Base-by-base conservation (phyloP, 148 eudicot genomes). In the Hydrangea macrophylla region DNA sequence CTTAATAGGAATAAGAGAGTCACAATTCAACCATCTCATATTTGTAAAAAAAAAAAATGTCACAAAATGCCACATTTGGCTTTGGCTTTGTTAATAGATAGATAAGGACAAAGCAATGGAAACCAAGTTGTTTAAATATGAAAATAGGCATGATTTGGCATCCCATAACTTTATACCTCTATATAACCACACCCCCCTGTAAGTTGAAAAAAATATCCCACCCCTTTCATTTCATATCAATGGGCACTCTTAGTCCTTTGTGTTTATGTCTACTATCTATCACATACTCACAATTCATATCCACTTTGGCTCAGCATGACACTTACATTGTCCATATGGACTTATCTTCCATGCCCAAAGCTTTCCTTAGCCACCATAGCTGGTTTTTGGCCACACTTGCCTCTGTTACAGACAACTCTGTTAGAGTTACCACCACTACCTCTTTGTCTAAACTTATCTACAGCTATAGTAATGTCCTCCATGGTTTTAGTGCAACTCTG, bases 241-340 rank as follows among this genome's bases (percentile, higher is more conserved):
- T 71, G 75, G 62, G 39, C 22, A 33, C 26, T 77, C 72, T 12
- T 10, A 39, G 17, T 11, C 28, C 37, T 20, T 40, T 50, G 24
- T 68, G 32, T 50, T 18, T 58, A n/a, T 72, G 59, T 17, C 13
- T 77, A 24, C 30, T 77, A 35, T 61, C 58, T 27, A 40, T 72
- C 17, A 39, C 28, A 54, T 28, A 50, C 56, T 51, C 70, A 31
- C 60, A 44, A 23, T 70, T 70, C 55, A 4, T 27, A 27, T 51
- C 63, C 23, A 51, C 31, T 32, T 30, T 48, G 12, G 42, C 66
- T 0, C 17, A 68, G 15, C 23, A 66, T 9, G 73, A 79, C 55
- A 83, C 85, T 57, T 90, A 90, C 67, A 87, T 90, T 30, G 82
- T 90, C 36, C 92, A 90, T 65, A 90, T 90, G 96, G 88, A 90